Base-by-base conservation (phyloP, 805 yeast genomes). In the Starmerella scarabaei region DNA sequence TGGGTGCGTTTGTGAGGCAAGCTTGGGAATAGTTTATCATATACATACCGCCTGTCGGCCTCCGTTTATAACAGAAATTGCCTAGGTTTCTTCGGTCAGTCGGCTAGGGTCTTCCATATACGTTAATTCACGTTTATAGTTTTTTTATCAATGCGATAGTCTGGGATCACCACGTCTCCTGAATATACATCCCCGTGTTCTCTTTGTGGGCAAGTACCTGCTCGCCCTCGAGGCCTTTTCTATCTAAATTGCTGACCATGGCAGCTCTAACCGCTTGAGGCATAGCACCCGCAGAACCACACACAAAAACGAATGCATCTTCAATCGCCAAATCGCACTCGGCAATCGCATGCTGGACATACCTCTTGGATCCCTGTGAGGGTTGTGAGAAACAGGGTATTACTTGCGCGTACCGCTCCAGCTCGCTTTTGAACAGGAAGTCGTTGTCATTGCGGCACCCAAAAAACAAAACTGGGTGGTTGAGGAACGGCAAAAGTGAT, bases 241-340 rank as follows among this genome's bases (percentile, higher is more conserved):
- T 27, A n/a, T 16, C 75, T 3, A 66, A 66, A 12, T 81, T 72
- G 14, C 72, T 78, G 28, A 71, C 73, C 21, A 91, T 56, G 0
- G 96, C 88, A n/a, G 80, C 60, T 42, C 94, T 65, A 1, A 88
- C 91, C 59, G 77, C 85, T 18, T 72, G 67, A 1, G 98, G 98
- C 98, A 91, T 91, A 47, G 73, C 73, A 0, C 98, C 97, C 20
- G 93, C 76, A 14, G 94, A 77, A 0, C 99, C 99, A 65, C 98
- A 88, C 5, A 91, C 65, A 55, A 77, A 85, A 4, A 91, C 62
- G 0, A 71, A 58, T 0, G 81, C 93, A n/a, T 86, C 53, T 38
- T 76, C 57, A 3, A 75, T 68, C 2, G 88, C 60, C 17, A 64
- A 35, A 3, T 63, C 56, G 24, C 68, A 66, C 16, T 27, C 35